A percentile compares a stretch with the other conserved stretches of the same genome.
Conservation (phyloP, 352 stramenopile species). For the Globisporangium mamillatum region DNA sequence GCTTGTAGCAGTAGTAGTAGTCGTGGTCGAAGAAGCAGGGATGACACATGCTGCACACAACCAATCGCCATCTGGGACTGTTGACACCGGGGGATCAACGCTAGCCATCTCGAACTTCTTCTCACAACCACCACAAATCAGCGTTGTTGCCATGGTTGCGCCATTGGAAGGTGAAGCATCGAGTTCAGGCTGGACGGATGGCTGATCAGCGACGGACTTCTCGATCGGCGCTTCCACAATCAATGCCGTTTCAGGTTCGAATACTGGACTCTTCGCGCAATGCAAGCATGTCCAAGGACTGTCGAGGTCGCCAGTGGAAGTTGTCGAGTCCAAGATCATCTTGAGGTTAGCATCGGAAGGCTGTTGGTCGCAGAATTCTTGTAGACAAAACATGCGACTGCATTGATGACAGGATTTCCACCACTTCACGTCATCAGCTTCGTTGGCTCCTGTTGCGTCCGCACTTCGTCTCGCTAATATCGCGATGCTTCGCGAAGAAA, state of each 20-base stretch:
- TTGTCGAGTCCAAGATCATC: conserved; percentile 12
- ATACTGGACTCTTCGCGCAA: not conserved
- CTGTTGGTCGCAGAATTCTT: conserved; percentile 39
- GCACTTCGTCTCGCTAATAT: conserved; percentile 5
- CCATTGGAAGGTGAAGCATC: not conserved
- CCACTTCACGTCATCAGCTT: conserved; percentile 20
- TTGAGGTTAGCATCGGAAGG: conserved; percentile 25
- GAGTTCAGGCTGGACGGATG: not conserved
- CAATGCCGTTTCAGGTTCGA: not conserved
- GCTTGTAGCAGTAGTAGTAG: not conserved
- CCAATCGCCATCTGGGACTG: conserved; percentile 28
- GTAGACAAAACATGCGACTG: conserved; percentile 32
- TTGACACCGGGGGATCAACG: conserved; percentile 3
- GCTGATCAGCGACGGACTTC: not conserved
- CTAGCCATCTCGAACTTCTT: conserved; percentile 21
- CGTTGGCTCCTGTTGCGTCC: not conserved
- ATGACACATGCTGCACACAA: conserved; percentile 17
- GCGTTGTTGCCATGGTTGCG: not conserved
- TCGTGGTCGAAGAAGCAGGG: not conserved
- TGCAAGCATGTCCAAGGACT: conserved; percentile 9
- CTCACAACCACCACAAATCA: conserved; percentile 32
- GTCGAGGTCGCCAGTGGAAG: not conserved
- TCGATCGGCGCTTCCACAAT: not conserved
- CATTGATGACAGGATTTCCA: conserved; percentile 31
- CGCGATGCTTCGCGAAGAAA: conserved; percentile 3